Base-by-base conservation (phyloP, 1,284 basidiomycete species). In the Cryptococcus sp. region DNA sequence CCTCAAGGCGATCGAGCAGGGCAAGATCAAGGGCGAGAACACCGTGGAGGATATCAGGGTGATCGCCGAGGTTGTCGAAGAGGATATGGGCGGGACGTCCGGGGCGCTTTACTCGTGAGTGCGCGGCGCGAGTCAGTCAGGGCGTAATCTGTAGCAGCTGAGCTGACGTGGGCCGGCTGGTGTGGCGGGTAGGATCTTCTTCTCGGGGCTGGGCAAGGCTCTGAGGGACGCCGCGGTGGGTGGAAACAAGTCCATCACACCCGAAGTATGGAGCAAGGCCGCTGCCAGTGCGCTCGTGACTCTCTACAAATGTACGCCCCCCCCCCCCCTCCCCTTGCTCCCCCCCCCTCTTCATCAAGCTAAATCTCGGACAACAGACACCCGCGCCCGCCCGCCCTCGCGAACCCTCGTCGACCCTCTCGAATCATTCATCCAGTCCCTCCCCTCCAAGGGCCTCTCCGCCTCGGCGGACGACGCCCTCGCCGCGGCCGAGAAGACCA, bases 361-460 rank as follows among this genome's bases (percentile, higher is more conserved):
- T 51, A 21, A 23, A 4, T n/a, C n/a, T n/a, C n/a, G n/a, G n/a
- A n/a, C n/a, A 16, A 20, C 39, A 70, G 69, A 94, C 79, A 95
- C 92, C 0, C 84, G 85, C 45, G 93, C 93, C 5, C 85, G 93
- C 21, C 87, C 87, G 1, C 93, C 93, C 4, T 91, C 89, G 11
- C 85, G 93, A 64, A 96, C 92, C 2, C 84, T 97, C 35, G 83
- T 97, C 44, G 93, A 97, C 76, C 92, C 93, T 2, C 82, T 97
- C 20, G 82, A 84, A n/a, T 88, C 90, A 1, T 95, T 96, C 75
- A 81, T 88, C 52, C 59, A 79, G 75, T 57, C 80, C 13, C 79
- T 87, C 46, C 77, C 78, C 15, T 65, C 69, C 40, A 79, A 81
- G 39, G 73, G 74, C 6, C 79, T 86, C 43, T 70, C 69, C 0